Evolutionary conservation across 805 yeast species (phyloP).

Genomic region (Metschnikowia colocasiae): DNA sequence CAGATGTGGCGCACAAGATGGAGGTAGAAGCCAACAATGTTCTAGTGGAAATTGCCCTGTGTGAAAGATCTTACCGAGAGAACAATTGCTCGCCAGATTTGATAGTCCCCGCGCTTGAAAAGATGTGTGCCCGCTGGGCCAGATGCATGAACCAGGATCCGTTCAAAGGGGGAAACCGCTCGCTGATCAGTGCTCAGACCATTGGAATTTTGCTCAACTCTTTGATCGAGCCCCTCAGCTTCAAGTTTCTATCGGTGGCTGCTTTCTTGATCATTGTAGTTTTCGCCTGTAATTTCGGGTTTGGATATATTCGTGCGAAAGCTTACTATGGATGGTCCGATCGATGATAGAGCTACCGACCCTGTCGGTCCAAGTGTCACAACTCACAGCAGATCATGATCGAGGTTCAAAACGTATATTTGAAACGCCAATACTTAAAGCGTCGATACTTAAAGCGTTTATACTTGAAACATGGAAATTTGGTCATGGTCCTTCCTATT

Average conservation of each 20-base stretch:
- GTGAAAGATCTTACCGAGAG: conserved; percentile 48
- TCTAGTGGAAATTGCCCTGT: conserved; percentile 49
- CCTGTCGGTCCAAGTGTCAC: background rate
- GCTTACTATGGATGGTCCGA: conserved; percentile 38
- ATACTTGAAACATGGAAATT: too few relatives aligned
- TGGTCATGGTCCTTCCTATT: too few relatives aligned
- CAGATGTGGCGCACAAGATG: conserved; percentile 53
- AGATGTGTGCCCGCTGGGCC: conserved; percentile 58
- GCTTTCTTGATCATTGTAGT: conserved; percentile 40
- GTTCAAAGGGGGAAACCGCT: conserved; percentile 42
- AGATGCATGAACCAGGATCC: conserved; percentile 64
- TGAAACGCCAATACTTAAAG: too few relatives aligned
- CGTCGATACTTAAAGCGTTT: too few relatives aligned
- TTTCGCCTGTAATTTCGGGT: conserved; percentile 59
- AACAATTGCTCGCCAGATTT: conserved; percentile 57
- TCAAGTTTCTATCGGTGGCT: conserved; percentile 50
- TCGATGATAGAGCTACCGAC: background rate
- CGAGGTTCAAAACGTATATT: too few relatives aligned
- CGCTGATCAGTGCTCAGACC: conserved; percentile 58
- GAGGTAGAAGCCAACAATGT: conserved; percentile 44
- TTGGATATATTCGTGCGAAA: conserved; percentile 63
- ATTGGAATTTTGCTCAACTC: conserved; percentile 60
- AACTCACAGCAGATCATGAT: background rate
- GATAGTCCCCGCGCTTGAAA: conserved; percentile 56
- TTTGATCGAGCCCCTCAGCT: conserved; percentile 63